Evolutionary conservation across 106 monocot genomes (phyloP).

Genomic region (Narthecium ossifragum): DNA sequence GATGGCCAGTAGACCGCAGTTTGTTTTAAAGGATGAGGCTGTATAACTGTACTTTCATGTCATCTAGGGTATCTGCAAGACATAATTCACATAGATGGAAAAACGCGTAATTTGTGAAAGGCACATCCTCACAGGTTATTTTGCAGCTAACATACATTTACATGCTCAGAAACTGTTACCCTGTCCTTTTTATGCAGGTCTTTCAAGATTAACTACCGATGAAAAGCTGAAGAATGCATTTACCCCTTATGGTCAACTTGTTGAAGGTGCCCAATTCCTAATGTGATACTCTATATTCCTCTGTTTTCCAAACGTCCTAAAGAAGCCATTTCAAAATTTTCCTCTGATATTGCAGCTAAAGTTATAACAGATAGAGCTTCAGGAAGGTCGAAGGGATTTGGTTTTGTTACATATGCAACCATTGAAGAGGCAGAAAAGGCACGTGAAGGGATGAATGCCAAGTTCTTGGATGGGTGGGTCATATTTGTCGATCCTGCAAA

Average conservation of each 20-base stretch:
- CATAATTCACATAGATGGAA: background rate
- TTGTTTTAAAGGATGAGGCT: background rate
- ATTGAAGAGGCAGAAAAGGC: slow-evolving; percentile 80
- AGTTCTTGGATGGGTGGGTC: slow-evolving; percentile 93
- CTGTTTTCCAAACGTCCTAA: too few relatives aligned
- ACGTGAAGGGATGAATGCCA: slow-evolving; percentile 78
- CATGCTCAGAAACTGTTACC: too few relatives aligned
- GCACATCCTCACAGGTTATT: background rate
- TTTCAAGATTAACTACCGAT: slow-evolving; percentile 84
- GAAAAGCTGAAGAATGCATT: slow-evolving; percentile 75
- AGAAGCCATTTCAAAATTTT: background rate
- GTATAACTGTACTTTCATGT: background rate
- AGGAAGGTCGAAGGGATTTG: slow-evolving; percentile 92
- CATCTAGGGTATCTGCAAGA: background rate
- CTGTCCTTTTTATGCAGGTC: slow-evolving; percentile 55
- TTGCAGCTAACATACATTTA: background rate
- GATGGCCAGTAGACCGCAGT: too few relatives aligned
- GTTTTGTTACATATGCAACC: slow-evolving; percentile 60
- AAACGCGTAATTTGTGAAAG: background rate
- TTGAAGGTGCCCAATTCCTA: slow-evolving; percentile 48
- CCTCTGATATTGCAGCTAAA: slow-evolving; percentile 85
- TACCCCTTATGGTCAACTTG: slow-evolving; percentile 56
- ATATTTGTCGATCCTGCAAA: slow-evolving; percentile 95
- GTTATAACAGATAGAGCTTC: slow-evolving; percentile 74
- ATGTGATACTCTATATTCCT: background rate